Base-by-base conservation (phyloP, 1,139 yeast genomes). In the Saccharomyces hybrid region DNA sequence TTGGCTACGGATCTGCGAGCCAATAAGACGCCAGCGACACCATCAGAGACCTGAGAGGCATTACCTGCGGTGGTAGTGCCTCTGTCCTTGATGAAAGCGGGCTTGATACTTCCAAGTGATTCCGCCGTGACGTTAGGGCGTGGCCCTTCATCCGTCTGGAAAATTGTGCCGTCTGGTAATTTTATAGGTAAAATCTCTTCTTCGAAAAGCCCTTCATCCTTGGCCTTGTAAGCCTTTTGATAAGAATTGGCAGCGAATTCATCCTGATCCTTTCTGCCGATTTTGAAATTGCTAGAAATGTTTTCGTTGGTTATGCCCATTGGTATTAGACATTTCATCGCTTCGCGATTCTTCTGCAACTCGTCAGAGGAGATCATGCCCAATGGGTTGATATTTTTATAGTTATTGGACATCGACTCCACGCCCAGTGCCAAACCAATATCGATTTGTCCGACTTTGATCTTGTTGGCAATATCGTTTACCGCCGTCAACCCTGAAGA, bases 51-150 rank as follows among this genome's bases (percentile, higher is more conserved):
- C 75, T 91, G 98, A 3, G 97, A 90, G 2, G 98, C 89, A 73
- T 91, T 91, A 68, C 98, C 98, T 44, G 98, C 98, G 62, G 88
- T 91, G 14, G 97, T 88, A 51, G 85, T 70, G 60, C 98, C 98
- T 47, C 78, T 79, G 62, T 82, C 82, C 61, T 80, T 78, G 67
- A 80, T 80, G 78, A 91, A 91, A n/a, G 97, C 97, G n/a, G 98
- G 95, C 72, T 77, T 83, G 63, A 91, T 74, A 73, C 86, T 89
- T 55, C 77, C 76, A 61, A 91, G 78, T 13, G 88, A 80, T 62
- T 80, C 83, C 49, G 91, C 82, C 52, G 96, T 88, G 57, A 90
- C 96, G 57, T 89, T 89, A 64, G 79, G 75, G 73, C 98, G 83
- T 70, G 96, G 95, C 29, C 98, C 98, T 70, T 91, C 97, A 69